phyloP scores from a whole-genome alignment of 2,329 filamentous ascomycete genomes.

The Dryadomyces quercus-mongolicae region DNA sequence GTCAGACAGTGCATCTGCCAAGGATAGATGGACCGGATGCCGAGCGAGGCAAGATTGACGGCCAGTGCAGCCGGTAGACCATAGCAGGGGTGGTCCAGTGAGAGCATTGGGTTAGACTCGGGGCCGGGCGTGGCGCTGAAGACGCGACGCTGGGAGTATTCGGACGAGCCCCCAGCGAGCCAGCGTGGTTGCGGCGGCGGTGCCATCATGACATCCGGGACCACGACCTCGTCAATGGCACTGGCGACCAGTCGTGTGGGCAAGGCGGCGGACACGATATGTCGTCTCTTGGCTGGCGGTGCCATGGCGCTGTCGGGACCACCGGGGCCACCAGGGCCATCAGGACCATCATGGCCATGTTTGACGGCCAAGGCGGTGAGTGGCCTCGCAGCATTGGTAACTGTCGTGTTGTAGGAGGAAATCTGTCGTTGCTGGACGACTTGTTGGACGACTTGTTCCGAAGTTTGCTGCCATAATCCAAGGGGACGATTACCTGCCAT shows the following conservation, averaged over 20 bases:
- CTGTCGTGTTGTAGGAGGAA: not conserved
- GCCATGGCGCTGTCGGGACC: not conserved
- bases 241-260: slow-evolving; percentile 15
- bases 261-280: slow-evolving; percentile 3
- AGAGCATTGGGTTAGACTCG: slow-evolving; percentile 41
- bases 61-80: slow-evolving; percentile 48
- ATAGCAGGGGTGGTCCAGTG: slow-evolving; percentile 51
- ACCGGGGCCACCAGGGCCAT: not conserved
- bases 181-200: slow-evolving; percentile 14
- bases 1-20: slow-evolving; percentile 69
- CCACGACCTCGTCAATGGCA: slow-evolving; percentile 8
- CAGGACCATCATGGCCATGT: slow-evolving; percentile 6
- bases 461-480: slow-evolving; percentile 11
- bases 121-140: slow-evolving; percentile 42
- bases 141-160: slow-evolving; percentile 44
- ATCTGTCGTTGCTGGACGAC: slow-evolving; percentile 3
- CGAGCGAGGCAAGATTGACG: slow-evolving; percentile 50
- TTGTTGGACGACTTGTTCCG: slow-evolving; percentile 9
- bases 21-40: slow-evolving; percentile 63
- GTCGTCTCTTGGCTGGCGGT: slow-evolving; percentile 1
- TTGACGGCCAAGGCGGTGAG: slow-evolving; percentile 3
- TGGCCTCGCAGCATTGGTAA: not conserved
- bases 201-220: not conserved
- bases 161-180: slow-evolving; percentile 31
- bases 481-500: slow-evolving; percentile 8